phyloP scores from a whole-genome alignment of 345 rosid species.

The thale cress (Arabidopsis thaliana) region TAIR10.1 NC_003076.8:8798001-8798500 shows the following conservation, averaged over 20 bases:
- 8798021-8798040: no score
- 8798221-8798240: neutral
- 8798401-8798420: slow-evolving; percentile 11
- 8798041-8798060: no score
- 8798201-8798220: slow-evolving; percentile 13
- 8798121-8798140: no score
- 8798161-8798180: neutral
- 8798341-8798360: slow-evolving; percentile 39
- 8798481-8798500: neutral
- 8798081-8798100: no score
- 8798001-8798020: no score
- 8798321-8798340: slow-evolving; percentile 19
- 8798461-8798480: slow-evolving; percentile 3
- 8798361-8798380: slow-evolving; percentile 37
- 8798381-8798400: slow-evolving; percentile 22
- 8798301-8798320: slow-evolving; percentile 24
- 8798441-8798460: slow-evolving; percentile 23
- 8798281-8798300: slow-evolving; percentile 8
- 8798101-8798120: no score
- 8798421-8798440: slow-evolving; percentile 27
- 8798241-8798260: neutral
- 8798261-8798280: slow-evolving; percentile 11
- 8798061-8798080: no score
- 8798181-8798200: slow-evolving; percentile 10
- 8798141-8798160: neutral